phyloP scores from a whole-genome alignment of 2,329 filamentous ascomycete species.

The Sphaerostilbella broomeana region DNA sequence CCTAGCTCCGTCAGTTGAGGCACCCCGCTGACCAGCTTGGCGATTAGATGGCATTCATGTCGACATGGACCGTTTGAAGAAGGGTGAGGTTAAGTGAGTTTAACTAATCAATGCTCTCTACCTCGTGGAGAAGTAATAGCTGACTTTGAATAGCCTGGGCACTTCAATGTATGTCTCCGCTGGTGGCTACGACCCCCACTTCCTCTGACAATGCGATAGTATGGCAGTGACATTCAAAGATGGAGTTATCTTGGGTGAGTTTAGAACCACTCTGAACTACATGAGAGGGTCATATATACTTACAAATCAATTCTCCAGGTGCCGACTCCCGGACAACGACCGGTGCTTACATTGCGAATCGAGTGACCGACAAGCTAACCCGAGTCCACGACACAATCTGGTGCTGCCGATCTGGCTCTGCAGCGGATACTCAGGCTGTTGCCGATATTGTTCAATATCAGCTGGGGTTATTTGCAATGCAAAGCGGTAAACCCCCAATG shows the following conservation, averaged over 20 bases:
- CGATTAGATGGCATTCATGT: constrained; percentile 91
- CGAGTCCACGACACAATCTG: constrained; percentile 98
- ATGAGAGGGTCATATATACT: constrained; percentile 11
- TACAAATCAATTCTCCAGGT: constrained; percentile 39
- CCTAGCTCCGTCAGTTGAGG: constrained; percentile 8
- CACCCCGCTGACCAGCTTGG: constrained; percentile 18
- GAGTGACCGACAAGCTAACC: constrained; percentile 98
- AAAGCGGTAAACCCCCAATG: constrained; percentile 82
- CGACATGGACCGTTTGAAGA: constrained; percentile 98
- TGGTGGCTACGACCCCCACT: constrained; percentile 20
- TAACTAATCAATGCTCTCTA: neutral
- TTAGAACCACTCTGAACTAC: neutral
- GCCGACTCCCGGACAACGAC: constrained; percentile 97
- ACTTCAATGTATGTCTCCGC: constrained; percentile 76
- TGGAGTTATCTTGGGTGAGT: constrained; percentile 80
- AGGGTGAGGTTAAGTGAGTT: constrained; percentile 94
- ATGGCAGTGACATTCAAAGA: constrained; percentile 99
- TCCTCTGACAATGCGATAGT: constrained; percentile 40
- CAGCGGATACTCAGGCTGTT: constrained; percentile 94
- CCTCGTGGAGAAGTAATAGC: constrained; percentile 7
- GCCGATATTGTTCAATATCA: constrained; percentile 98
- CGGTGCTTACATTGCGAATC: constrained; percentile 96
- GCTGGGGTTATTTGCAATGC: constrained; percentile 83
- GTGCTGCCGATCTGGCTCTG: constrained; percentile 97
- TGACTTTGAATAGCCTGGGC: constrained; percentile 62